These are phyloP conservation scores for Paraphaeosphaeria sporulosa DNA, from an alignment of 2,329 filamentous ascomycete genomes.

Conservation along the genomic window DNA sequence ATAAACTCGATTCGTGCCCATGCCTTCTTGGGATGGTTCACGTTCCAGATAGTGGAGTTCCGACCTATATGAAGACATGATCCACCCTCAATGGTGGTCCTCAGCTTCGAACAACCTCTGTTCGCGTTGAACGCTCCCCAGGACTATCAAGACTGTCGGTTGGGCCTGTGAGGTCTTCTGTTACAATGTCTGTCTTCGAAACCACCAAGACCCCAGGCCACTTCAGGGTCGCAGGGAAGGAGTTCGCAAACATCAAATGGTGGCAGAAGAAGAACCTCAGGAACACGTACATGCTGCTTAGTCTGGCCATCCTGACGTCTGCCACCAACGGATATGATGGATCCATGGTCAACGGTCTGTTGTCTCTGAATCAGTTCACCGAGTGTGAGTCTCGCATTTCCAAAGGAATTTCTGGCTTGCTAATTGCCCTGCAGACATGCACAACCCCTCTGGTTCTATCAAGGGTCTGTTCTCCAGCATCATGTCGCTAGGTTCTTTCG, in stretches of 20 bases:
- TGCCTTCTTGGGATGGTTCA: conserved; percentile 6
- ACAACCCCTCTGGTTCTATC: conserved; percentile 33
- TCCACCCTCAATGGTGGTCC: conserved; percentile 8
- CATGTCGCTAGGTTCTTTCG: conserved; percentile 33
- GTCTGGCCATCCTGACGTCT: conserved; percentile 29
- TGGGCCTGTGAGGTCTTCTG: neutral
- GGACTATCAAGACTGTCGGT: neutral
- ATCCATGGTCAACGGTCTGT: conserved; percentile 37
- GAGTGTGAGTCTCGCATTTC: conserved; percentile 21
- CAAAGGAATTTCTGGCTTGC: neutral
- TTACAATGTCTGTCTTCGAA: conserved; percentile 15
- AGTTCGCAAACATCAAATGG: conserved; percentile 29
- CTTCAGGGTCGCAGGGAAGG: conserved; percentile 26
- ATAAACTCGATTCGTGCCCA: conserved; percentile 22
- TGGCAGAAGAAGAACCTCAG: conserved; percentile 22
- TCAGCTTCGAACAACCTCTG: conserved; percentile 21
- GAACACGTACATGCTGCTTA: conserved; percentile 27
- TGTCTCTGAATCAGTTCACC: conserved; percentile 31
- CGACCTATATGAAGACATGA: conserved; percentile 21
- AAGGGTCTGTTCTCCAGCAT: conserved; percentile 39
- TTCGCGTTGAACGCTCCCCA: conserved; percentile 17
- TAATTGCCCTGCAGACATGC: conserved; percentile 23
- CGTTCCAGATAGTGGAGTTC: conserved; percentile 14
- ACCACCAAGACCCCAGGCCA: conserved; percentile 22
- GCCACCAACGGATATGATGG: conserved; percentile 30